Evolutionary conservation across 2,329 filamentous ascomycete genomes (phyloP), one percentile per base, ranked within the genome.

Genomic region (Phoma sp.): DNA sequence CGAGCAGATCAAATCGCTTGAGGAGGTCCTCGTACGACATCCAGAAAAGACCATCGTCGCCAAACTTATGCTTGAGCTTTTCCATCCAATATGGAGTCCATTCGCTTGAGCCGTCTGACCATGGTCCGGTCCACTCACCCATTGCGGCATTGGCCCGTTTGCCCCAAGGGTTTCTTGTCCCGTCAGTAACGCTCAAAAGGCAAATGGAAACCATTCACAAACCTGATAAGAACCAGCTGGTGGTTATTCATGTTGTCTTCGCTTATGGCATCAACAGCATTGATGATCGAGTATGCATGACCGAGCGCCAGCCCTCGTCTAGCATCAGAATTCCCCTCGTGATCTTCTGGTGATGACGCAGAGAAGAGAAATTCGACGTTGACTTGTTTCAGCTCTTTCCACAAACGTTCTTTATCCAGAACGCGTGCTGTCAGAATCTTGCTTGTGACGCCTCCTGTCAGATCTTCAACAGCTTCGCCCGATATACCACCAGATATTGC

Each of bases 11-110:
- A 58, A 85, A 86, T 41, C 83, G 80, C 52, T 78, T 80, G 3
- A 85, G 75, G 24, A 86, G 76, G 52, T 87, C 85, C 6, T 82
- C 75, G 61, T 85, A 87, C 1, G 79, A 81, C 57, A 86, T 85
- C 83, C 84, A 87, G 69, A 87, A 86, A 25, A 85, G 57, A 6
- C 89, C 90, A 64, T 93, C 89, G 61, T 91, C 88, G 29, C 88
- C 89, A 64, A 93, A 93, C 19, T 82, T 85, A 68, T 93, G 89
- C 36, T 82, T 80, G 0, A 94, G 80, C 62, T 88, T 86, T 48
- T 86, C 75, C 73, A 94, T 84, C 84, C 88, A 91, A 61, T 92
- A 88, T 0, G 89, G 81, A 1, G 88, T 94, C 91, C 91, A 96
- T 74, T 94, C 87, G 64, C 89, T 88, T 13, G 88, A 91, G 0